These are phyloP conservation scores for Streptanthus diversifolius DNA, from an alignment of 345 rosid genomes.

Conservation along the genomic window DNA sequence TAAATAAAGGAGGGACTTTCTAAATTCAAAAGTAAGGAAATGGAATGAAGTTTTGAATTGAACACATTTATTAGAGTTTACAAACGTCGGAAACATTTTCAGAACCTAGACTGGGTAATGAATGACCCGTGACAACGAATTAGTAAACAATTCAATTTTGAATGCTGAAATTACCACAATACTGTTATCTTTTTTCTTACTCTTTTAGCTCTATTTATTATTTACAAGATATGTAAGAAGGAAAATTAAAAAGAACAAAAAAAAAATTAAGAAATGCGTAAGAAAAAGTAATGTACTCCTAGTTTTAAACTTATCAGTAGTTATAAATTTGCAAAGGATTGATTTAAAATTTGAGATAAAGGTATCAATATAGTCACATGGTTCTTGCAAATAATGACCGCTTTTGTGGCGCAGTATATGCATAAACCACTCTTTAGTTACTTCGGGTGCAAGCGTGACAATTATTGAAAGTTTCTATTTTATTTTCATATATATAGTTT, in stretches of 20 bases:
- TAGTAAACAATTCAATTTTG: conserved; percentile 16
- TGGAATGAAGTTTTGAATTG: conserved; percentile 2
- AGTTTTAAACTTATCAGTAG: not conserved
- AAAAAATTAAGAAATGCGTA: not conserved
- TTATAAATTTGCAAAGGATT: not conserved
- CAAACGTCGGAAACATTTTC: conserved; percentile 5
- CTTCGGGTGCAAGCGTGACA: conserved; percentile 21
- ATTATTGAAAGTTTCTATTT: not conserved
- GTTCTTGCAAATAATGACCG: conserved; percentile 31
- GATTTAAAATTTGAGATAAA: conserved; percentile 14
- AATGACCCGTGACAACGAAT: conserved; percentile 19
- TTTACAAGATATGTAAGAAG: not conserved
- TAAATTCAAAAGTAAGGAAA: not conserved
- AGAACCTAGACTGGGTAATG: conserved; percentile 12
- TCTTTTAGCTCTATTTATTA: not conserved
- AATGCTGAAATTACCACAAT: conserved; percentile 4
- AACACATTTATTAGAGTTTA: conserved; percentile 11
- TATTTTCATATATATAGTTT: not conserved
- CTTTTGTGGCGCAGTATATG: conserved; percentile 27
- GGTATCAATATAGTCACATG: conserved; percentile 32
- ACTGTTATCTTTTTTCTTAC: not conserved
- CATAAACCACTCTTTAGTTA: not conserved
- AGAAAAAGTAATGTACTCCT: not conserved
- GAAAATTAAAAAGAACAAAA: not conserved
- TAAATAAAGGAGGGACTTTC: not conserved